A percentile compares a stretch with the other conserved stretches of the same genome.
Evolutionary conservation across 2,329 filamentous ascomycete genomes (phyloP).

Genomic region (Trichoderma sp.): DNA sequence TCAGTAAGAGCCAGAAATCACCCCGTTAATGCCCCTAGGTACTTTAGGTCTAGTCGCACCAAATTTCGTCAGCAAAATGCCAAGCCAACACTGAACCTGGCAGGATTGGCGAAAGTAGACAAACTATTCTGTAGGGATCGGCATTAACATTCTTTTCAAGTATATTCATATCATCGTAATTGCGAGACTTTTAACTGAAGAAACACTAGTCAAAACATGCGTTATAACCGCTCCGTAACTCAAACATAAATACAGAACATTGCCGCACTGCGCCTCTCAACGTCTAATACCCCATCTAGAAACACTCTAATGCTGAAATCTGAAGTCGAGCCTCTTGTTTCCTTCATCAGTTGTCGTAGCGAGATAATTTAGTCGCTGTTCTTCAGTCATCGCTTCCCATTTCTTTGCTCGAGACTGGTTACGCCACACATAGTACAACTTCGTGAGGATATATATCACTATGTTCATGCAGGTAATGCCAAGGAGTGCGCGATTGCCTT

Average conservation of each 20-base stretch:
- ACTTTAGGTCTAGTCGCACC: neutral
- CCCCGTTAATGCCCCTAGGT: neutral
- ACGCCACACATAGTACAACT: conserved; percentile 47
- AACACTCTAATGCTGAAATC: conserved; percentile 44
- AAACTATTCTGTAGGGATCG: neutral
- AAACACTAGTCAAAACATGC: neutral
- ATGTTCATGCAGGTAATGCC: conserved; percentile 48
- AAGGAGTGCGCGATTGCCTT: conserved; percentile 49
- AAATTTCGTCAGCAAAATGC: neutral
- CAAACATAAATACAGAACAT: neutral
- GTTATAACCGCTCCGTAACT: neutral
- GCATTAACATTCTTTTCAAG: neutral
- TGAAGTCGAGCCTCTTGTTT: conserved; percentile 53
- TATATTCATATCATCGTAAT: neutral
- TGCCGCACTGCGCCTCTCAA: neutral
- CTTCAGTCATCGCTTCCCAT: conserved; percentile 43
- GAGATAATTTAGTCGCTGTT: conserved; percentile 48
- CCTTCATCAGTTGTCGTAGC: conserved; percentile 51
- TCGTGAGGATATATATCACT: conserved; percentile 42
- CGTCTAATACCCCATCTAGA: neutral
- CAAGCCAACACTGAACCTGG: neutral
- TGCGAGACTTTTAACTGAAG: neutral
- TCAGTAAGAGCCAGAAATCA: neutral
- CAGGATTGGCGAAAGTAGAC: neutral
- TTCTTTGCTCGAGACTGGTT: conserved; percentile 43